phyloP scores from a whole-genome alignment of 164 flowering plant species.

The Euptelea pleiosperma region DNA sequence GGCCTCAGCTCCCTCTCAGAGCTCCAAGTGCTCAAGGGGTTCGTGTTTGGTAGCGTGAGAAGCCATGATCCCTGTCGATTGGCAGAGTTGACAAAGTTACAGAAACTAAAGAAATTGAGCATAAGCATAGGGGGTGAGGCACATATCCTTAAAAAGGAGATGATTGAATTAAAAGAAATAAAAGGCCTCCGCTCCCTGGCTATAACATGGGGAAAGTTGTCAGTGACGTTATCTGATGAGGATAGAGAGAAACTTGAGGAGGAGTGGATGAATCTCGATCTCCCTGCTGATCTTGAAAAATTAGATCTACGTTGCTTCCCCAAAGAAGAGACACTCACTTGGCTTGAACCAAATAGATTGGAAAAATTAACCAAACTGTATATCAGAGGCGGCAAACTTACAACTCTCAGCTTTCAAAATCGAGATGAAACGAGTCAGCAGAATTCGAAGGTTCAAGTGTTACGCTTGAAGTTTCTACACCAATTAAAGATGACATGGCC shows the following conservation, averaged over 20 bases:
- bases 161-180: constrained; percentile 1
- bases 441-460: constrained; percentile 15
- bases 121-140: constrained; percentile 16
- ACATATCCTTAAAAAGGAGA: background rate
- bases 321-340: background rate
- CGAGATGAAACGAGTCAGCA: background rate
- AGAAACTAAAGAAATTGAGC: constrained; percentile 31
- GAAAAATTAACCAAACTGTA: constrained; percentile 25
- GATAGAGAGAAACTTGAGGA: fast-evolving
- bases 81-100: constrained; percentile 18
- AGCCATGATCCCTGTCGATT: constrained; percentile 18
- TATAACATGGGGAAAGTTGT: constrained; percentile 29
- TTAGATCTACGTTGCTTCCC: constrained; percentile 39
- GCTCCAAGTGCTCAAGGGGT: constrained; percentile 48
- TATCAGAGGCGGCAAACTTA: constrained; percentile 39
- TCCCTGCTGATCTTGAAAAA: constrained; percentile 25
- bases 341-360: constrained; percentile 19
- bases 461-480: constrained; percentile 31
- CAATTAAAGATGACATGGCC: constrained; percentile 14
- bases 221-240: background rate
- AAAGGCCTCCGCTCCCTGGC: constrained; percentile 15
- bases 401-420: background rate
- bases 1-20: constrained; percentile 22
- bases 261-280: background rate
- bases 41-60: constrained; percentile 20